Evolutionary conservation across 306 rosid species (phyloP), one percentile per base, ranked within the genome.

Genomic region (Ochetophila trinervis): DNA sequence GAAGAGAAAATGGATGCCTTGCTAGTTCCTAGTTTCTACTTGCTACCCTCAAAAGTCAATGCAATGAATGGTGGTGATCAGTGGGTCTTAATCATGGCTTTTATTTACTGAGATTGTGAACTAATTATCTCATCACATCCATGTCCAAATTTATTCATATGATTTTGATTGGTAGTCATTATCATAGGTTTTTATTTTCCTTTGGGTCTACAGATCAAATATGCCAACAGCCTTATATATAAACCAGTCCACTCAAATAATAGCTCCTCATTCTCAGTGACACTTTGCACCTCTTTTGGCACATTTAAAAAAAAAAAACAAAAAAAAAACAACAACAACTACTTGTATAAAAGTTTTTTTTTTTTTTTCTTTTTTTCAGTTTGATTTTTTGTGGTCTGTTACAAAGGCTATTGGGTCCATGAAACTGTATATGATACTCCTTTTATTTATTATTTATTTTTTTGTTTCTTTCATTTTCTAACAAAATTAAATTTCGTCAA

Each of bases 221-320:
- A 16, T 48, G 55, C 13, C n/a, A 21, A 32, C 53, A 30, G 40
- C 18, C 54, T 7, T 2, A 50, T 50, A 50, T 50, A 50, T 50
- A 21, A 50, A 8, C 21, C 13, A 51, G 51, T 52, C 70, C 60
- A 65, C 60, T 53, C 19, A 65, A 51, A 32, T 32, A 51, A 36
- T n/a, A 13, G 6, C 13, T 52, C 60, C 70, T 51, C 70, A 53
- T 57, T 23, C 50, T 52, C 50, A 34, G 70, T 65, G 35, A 65
- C 70, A 65, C 51, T 13, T 45, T 51, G 59, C 59, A 18, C 17
- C 42, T 40, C 65, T 63, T 21, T 42, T 65, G 60, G 70, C 60
- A 27, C 47, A 32, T 65, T 34, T 19, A 8, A 10, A 40, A 40
- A 40, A 27, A 27, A 27, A 27, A 27, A 27, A 27, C 4, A 27